A percentile compares a stretch with the other conserved stretches of the same genome.
phyloP scores from a whole-genome alignment of 345 rosid species.

The Eucalyptus regnans region DNA sequence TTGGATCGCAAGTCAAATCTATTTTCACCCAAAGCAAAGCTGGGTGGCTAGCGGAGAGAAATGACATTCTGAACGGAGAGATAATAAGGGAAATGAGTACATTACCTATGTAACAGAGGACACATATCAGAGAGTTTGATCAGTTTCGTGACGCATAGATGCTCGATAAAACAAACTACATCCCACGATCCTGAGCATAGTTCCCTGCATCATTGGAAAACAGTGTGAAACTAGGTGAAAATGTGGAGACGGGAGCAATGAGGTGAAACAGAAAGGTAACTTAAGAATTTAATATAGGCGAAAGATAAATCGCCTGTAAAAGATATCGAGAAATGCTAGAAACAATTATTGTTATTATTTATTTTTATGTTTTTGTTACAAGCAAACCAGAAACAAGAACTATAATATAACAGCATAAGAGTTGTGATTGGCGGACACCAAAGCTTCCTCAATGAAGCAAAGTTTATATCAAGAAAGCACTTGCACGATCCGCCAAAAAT shows the following conservation, averaged over 20 bases:
- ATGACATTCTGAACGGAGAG: not conserved
- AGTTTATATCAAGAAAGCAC: not conserved
- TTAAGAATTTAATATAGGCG: too few species aligned
- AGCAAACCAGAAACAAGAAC: not conserved
- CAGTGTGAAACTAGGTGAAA: not conserved
- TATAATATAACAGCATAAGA: not conserved
- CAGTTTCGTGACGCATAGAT: constrained; percentile 48
- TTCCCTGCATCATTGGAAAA: constrained; percentile 20
- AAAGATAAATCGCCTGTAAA: not conserved
- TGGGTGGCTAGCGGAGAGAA: not conserved
- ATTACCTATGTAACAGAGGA: constrained; percentile 52
- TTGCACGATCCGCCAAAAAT: constrained; percentile 41
- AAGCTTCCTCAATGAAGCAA: not conserved
- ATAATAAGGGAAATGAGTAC: not conserved
- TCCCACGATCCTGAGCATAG: constrained; percentile 70
- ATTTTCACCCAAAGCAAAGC: not conserved
- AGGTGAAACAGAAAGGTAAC: not conserved
- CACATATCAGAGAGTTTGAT: constrained; percentile 34
- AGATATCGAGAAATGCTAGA: not conserved
- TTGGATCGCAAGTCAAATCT: too few species aligned
- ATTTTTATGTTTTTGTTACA: too few species aligned
- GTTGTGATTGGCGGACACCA: not conserved
- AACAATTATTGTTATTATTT: not conserved
- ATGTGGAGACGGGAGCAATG: not conserved
- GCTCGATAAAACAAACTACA: constrained; percentile 59